These are phyloP conservation scores for Chytridium lagenaria DNA, from an alignment of 371 early-diverging fungal genomes.

Conservation along the genomic window DNA sequence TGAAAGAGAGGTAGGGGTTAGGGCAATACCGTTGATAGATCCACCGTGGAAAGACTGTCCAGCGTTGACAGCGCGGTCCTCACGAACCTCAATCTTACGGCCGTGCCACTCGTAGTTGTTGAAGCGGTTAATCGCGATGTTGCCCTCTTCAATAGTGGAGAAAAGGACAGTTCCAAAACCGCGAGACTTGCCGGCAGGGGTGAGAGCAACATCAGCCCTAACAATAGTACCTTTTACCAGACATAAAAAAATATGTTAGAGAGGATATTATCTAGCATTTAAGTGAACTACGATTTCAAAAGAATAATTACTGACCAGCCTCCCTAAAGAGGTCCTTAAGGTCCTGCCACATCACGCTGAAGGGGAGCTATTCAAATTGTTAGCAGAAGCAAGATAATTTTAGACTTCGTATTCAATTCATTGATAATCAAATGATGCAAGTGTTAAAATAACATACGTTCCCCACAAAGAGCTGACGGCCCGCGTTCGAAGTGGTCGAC, in stretches of 20 bases:
- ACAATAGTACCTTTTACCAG: conserved; percentile 61
- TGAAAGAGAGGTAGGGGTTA: no score
- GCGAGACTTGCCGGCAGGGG: conserved; percentile 66
- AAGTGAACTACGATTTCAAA: background rate
- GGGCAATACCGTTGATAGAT: background rate
- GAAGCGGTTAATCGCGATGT: conserved; percentile 42
- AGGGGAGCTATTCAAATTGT: conserved; percentile 64
- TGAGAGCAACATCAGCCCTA: conserved; percentile 68
- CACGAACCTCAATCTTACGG: conserved; percentile 50
- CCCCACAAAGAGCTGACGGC: conserved; percentile 59
- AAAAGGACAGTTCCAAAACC: conserved; percentile 76
- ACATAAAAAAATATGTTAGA: conserved; percentile 26
- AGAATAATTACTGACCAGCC: conserved; percentile 55
- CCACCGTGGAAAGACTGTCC: background rate
- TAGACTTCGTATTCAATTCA: background rate
- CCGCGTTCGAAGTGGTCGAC: conserved; percentile 22
- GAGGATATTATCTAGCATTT: conserved; percentile 13
- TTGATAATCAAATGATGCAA: background rate
- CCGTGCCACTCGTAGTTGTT: conserved; percentile 53
- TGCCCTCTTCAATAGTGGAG: conserved; percentile 67
- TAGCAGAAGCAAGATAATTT: background rate
- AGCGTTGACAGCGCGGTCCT: conserved; percentile 41
- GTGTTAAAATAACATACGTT: conserved; percentile 47
- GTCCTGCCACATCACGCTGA: conserved; percentile 78
- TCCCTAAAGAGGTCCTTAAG: conserved; percentile 80